phyloP scores from a whole-genome alignment of 257 asterid genomes.

The Nicotiana otophora region DNA sequence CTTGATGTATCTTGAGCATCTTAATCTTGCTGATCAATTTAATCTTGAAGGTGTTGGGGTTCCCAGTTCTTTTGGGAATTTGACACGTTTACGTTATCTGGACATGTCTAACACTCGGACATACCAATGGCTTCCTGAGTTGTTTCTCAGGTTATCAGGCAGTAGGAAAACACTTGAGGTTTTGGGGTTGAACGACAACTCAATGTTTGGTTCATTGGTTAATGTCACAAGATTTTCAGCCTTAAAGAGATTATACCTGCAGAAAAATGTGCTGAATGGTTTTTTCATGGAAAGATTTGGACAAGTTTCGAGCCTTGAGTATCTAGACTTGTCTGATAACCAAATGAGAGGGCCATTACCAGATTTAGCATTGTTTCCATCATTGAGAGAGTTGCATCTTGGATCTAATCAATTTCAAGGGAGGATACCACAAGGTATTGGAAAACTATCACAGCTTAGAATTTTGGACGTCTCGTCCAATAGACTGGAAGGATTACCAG shows the following conservation, averaged over 20 bases:
- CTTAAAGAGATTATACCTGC: slow-evolving; percentile 7
- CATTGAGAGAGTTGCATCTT: slow-evolving; percentile 4
- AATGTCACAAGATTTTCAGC: slow-evolving; percentile 11
- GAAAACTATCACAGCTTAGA: background rate
- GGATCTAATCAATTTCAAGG: slow-evolving; percentile 11
- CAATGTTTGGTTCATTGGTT: background rate
- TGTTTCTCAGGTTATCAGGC: slow-evolving; percentile 5
- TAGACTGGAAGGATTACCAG: background rate
- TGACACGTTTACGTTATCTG: slow-evolving; percentile 5
- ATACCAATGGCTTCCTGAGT: slow-evolving; percentile 5
- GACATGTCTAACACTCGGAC: background rate
- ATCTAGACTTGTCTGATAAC: slow-evolving; percentile 15
- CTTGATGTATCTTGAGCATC: background rate
- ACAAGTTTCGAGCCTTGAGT: background rate
- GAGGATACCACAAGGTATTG: background rate
- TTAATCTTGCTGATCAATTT: background rate
- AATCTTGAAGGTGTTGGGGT: background rate
- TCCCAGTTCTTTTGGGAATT: slow-evolving; percentile 5
- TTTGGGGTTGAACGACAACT: slow-evolving; percentile 7
- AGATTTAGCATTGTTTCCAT: background rate
- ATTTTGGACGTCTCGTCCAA: background rate
- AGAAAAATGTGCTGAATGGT: slow-evolving; percentile 3
- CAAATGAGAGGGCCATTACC: slow-evolving; percentile 6
- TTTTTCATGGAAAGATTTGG: background rate
- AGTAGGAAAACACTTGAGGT: background rate